phyloP scores from a whole-genome alignment of 805 yeast genomes.

The Saccharomyces paradoxus region DNA sequence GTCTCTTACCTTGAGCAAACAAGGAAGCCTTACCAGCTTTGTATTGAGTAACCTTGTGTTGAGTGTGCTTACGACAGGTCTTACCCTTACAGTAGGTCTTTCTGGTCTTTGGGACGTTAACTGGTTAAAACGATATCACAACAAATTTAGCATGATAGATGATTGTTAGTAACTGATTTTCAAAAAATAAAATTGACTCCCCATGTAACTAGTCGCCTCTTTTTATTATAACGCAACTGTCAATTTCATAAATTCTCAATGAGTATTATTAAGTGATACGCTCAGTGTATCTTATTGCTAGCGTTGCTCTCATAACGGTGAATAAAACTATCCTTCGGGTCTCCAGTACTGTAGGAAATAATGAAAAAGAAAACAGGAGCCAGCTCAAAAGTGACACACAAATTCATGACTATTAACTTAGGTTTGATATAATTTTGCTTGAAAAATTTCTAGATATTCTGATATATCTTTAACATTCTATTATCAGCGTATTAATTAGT shows the following conservation, averaged over 20 bases:
- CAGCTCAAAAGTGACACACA: background rate
- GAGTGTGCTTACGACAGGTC: constrained; percentile 98
- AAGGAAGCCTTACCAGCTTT: constrained; percentile 99
- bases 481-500: background rate
- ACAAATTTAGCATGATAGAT: background rate
- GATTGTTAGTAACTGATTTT: background rate
- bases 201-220: background rate
- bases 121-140: constrained; percentile 35
- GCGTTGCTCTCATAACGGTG: background rate
- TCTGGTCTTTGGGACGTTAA: constrained; percentile 99
- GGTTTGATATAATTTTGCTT: background rate
- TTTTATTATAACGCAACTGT: background rate
- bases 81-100: constrained; percentile 99
- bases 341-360: background rate
- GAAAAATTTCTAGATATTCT: background rate
- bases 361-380: too few relatives aligned
- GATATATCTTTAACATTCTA: background rate
- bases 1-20: constrained; percentile 99
- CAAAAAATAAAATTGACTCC: background rate
- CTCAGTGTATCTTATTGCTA: too few relatives aligned
- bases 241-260: background rate
- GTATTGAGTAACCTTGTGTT: constrained; percentile 99
- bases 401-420: background rate
- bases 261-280: background rate
- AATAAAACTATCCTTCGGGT: background rate